These are phyloP conservation scores for Hirsutella rhossiliensis DNA, from an alignment of 2,329 filamentous ascomycete species.

Conservation along the genomic window DNA sequence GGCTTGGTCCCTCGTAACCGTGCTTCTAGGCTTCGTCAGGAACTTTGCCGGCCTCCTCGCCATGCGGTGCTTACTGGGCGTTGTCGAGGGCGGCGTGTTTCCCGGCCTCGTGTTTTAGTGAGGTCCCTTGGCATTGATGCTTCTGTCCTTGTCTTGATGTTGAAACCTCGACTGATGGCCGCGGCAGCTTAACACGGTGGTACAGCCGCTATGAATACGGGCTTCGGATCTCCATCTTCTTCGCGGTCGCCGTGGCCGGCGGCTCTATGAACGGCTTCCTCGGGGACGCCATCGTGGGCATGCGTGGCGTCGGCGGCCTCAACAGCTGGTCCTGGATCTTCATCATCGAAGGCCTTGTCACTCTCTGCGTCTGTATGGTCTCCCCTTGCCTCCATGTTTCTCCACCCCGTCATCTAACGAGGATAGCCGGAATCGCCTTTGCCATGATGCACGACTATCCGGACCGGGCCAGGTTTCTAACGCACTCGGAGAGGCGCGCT, in stretches of 20 bases:
- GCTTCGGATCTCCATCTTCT: conserved; percentile 49
- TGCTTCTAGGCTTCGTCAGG: conserved; percentile 39
- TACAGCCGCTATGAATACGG: conserved; percentile 49
- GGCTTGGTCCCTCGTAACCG: conserved; percentile 34
- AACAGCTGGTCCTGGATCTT: conserved; percentile 73
- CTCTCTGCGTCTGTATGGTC: conserved; percentile 26
- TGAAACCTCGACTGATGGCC: neutral
- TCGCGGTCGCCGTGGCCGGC: conserved; percentile 42
- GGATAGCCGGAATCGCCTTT: conserved; percentile 31
- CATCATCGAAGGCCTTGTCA: conserved; percentile 49
- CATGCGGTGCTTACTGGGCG: conserved; percentile 32
- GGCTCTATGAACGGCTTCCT: conserved; percentile 52
- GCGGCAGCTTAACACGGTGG: conserved; percentile 38
- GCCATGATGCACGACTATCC: conserved; percentile 50
- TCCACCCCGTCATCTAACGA: too few species aligned
- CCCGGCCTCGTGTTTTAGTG: conserved; percentile 48
- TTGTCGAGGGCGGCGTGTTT: conserved; percentile 46
- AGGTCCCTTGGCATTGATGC: conserved; percentile 5
- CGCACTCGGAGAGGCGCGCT: conserved; percentile 26
- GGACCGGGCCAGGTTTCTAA: conserved; percentile 35
- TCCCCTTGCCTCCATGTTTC: neutral
- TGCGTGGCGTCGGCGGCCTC: conserved; percentile 36
- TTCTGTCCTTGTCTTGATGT: neutral
- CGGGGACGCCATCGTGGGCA: conserved; percentile 46
- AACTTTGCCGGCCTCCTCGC: conserved; percentile 36